Conservation (phyloP, 495 filamentous ascomycete species). For the Darksidea phi region DNA sequence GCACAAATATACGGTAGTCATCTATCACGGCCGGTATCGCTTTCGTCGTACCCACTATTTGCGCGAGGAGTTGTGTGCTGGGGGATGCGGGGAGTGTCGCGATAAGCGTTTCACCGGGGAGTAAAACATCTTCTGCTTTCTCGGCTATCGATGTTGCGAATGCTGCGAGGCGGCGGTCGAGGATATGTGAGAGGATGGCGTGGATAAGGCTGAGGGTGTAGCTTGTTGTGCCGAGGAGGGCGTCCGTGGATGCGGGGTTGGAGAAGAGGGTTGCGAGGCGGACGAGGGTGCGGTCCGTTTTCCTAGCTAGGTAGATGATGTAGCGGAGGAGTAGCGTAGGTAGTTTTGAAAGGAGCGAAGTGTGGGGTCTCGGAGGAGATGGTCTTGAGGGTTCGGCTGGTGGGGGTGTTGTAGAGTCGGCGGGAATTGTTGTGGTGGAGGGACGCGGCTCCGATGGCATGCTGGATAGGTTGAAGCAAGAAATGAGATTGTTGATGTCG, state of each 20-base stretch:
- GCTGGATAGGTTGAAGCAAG: no score
- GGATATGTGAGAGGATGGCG: constrained; percentile 20
- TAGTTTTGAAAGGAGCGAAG: constrained; percentile 1
- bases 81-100: constrained; percentile 45
- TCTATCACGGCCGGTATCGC: constrained; percentile 55
- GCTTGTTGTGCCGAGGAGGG: constrained; percentile 35
- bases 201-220: constrained; percentile 37
- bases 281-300: constrained; percentile 30
- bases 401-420: constrained; percentile 1
- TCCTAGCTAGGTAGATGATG: not conserved
- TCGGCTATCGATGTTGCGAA: constrained; percentile 24
- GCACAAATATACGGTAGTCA: constrained; percentile 69
- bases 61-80: constrained; percentile 32
- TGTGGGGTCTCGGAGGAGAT: not conserved
- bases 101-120: constrained; percentile 45
- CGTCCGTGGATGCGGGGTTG: constrained; percentile 34
- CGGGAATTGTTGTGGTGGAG: not conserved
- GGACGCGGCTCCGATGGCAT: no score
- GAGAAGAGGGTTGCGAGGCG: constrained; percentile 37
- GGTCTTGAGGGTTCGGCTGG: not conserved
- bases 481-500: not conserved
- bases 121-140: constrained; percentile 33
- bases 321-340: constrained; percentile 6
- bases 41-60: constrained; percentile 37
- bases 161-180: constrained; percentile 21